Conservation (phyloP, 2,329 filamentous ascomycete genomes). For the Moelleriella libera region DNA sequence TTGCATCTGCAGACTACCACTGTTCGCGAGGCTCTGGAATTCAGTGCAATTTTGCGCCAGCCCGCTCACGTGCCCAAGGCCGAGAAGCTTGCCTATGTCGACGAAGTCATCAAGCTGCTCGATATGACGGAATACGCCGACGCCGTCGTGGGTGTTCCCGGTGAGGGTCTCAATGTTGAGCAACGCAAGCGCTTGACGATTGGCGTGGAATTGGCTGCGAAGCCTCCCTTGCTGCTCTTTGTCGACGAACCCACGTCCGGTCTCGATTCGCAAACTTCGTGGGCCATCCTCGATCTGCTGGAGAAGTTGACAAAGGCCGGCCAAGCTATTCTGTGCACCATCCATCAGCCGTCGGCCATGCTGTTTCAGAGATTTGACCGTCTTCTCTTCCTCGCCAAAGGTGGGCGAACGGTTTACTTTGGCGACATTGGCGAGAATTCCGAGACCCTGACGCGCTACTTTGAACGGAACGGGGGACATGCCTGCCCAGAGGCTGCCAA, state of each 20-base stretch:
- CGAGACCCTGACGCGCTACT: slow-evolving; percentile 55
- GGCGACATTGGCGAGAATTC: slow-evolving; percentile 64
- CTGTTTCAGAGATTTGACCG: slow-evolving; percentile 85
- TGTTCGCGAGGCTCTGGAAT: slow-evolving; percentile 75
- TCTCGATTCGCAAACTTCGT: slow-evolving; percentile 84
- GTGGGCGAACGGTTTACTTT: slow-evolving; percentile 70
- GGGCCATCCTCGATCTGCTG: slow-evolving; percentile 78
- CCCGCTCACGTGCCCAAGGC: slow-evolving; percentile 55
- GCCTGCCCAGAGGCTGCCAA: slow-evolving; percentile 56
- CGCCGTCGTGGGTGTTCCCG: slow-evolving; percentile 78
- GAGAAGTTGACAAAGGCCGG: slow-evolving; percentile 82
- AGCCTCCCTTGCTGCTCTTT: slow-evolving; percentile 79
- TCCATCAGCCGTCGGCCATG: slow-evolving; percentile 93
- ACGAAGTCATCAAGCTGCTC: slow-evolving; percentile 79
- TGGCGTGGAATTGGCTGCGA: slow-evolving; percentile 89
- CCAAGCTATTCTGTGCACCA: slow-evolving; percentile 91
- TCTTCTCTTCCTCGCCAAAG: slow-evolving; percentile 62
- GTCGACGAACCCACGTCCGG: slow-evolving; percentile 92
- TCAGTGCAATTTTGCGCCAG: slow-evolving; percentile 75
- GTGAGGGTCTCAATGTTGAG: slow-evolving; percentile 67
- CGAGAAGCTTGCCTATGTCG: slow-evolving; percentile 78
- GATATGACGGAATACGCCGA: slow-evolving; percentile 87
- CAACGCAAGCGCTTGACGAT: slow-evolving; percentile 73
- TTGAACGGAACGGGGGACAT: slow-evolving; percentile 56
- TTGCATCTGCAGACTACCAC: slow-evolving; percentile 74